These are phyloP conservation scores for Abelmoschus esculentus DNA, from an alignment of 345 rosid species.

Conservation along the genomic window DNA sequence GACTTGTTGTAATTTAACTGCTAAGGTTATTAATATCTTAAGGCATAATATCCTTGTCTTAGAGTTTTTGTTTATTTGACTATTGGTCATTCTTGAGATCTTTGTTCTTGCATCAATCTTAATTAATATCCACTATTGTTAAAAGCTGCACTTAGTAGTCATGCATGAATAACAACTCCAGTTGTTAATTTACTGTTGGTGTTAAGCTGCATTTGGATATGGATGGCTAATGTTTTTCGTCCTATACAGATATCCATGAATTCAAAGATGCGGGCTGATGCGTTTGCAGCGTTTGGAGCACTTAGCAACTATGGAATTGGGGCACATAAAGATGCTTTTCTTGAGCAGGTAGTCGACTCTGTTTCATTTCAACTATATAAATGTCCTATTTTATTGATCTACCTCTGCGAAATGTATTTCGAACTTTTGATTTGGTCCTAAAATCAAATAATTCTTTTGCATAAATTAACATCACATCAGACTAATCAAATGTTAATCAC, in stretches of 20 bases:
- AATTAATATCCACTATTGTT: too few species aligned
- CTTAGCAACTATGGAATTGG: constrained; percentile 68
- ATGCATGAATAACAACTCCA: background rate
- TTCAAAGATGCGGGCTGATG: constrained; percentile 73
- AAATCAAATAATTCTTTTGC: background rate
- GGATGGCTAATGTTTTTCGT: background rate
- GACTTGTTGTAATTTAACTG: too few species aligned
- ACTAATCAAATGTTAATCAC: constrained; percentile 10
- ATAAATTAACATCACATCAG: background rate
- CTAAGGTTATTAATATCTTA: too few species aligned
- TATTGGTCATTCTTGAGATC: background rate
- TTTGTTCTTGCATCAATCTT: too few species aligned
- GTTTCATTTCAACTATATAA: background rate
- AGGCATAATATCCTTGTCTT: constrained; percentile 3
- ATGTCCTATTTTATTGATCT: background rate
- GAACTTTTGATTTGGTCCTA: background rate
- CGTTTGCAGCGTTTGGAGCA: constrained; percentile 86
- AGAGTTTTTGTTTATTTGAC: constrained; percentile 2
- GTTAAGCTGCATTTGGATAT: background rate
- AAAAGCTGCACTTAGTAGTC: too few species aligned
- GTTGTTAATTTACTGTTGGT: constrained; percentile 4
- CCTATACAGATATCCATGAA: constrained; percentile 60
- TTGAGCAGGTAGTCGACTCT: constrained; percentile 69
- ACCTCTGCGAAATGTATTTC: background rate
- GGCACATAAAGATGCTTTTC: constrained; percentile 60